Base-by-base conservation (phyloP, 768 basidiomycete genomes). In the Astraeus odoratus region DNA sequence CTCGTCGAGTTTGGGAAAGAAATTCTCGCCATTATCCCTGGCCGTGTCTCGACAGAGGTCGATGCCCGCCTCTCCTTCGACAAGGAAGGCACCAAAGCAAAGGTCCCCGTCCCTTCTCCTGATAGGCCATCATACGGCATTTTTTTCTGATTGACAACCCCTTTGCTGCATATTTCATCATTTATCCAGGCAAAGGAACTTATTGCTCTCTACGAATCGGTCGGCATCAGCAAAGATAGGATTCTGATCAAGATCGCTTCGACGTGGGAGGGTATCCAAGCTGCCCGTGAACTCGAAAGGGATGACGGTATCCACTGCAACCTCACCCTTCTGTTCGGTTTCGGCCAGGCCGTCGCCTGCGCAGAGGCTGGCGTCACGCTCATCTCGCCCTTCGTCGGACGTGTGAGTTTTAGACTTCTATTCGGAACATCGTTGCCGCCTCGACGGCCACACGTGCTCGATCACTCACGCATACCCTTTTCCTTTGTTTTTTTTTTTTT, bases 261-360 rank as follows among this genome's bases (percentile, higher is more conserved):
- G 31, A 94, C 94, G 39, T 99, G 91, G 89, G 96, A 98, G 71
- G 96, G 96, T 69, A 99, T 99, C 72, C 95, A 99, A 68, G 96
- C 96, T 48, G 96, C 96, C 29, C 83, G 92, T 51, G 85, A 94
- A 68, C 84, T 99, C 54, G 96, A 99, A 75, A 67, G 77, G 50
- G 86, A 95, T 55, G 82, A 96, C 47, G 78, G 76, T 51, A 98
- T 99, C 68, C 94, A 95, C 81, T 97, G 93, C 77, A 98, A 99
- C 74, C 81, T 99, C 54, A 99, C 96, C 41, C 86, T 99, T 57
- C 83, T 98, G 54, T 99, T 99, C 73, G 96, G 96, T 57, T 99
- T 99, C 68, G 87, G 76, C 36, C 96, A 99, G 72, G 96, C 96
- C 44, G 96, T 99, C 59, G 96, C 96, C 41, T 97, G 94, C 64